These are phyloP conservation scores for Cyanidiococcus yangmingshanensis DNA, from an alignment of 23 red algal genomes.

Conservation along the genomic window DNA sequence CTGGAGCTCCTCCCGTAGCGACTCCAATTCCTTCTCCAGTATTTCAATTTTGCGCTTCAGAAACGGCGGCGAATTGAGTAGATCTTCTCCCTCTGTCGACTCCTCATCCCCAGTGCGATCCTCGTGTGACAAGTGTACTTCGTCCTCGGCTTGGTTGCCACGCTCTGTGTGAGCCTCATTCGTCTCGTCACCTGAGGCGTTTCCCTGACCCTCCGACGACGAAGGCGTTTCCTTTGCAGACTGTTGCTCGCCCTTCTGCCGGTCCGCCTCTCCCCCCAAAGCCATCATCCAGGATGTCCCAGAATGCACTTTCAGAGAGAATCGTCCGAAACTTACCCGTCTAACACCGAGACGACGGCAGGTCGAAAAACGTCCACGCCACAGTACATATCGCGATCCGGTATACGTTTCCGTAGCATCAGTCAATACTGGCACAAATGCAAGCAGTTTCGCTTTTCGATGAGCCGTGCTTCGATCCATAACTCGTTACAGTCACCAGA, in stretches of 20 bases:
- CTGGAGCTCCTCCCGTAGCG: slow-evolving; percentile 23
- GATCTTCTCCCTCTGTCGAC: slow-evolving; percentile 33
- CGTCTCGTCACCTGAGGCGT: neutral
- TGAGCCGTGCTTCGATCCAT: no score
- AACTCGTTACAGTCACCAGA: no score
- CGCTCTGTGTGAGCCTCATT: slow-evolving; percentile 7
- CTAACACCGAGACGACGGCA: no score
- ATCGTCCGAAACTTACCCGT: no score
- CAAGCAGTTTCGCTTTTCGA: no score
- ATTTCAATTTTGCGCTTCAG: slow-evolving; percentile 75
- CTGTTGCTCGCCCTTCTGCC: neutral
- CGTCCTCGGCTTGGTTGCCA: neutral
- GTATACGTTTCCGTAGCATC: no score
- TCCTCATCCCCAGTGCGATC: slow-evolving; percentile 25
- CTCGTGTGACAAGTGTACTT: neutral
- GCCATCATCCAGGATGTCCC: no score
- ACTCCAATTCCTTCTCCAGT: slow-evolving; percentile 44
- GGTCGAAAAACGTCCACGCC: no score
- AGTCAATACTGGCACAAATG: no score
- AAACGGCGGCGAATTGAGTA: slow-evolving; percentile 70
- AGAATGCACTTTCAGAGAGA: no score
- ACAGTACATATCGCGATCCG: no score
- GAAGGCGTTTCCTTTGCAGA: neutral
- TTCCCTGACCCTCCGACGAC: neutral
- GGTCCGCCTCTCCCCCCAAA: neutral